Evolutionary conservation across 2,329 filamentous ascomycete genomes (phyloP), one percentile per base, ranked within the genome.

Genomic region (Passalora sequoiae): DNA sequence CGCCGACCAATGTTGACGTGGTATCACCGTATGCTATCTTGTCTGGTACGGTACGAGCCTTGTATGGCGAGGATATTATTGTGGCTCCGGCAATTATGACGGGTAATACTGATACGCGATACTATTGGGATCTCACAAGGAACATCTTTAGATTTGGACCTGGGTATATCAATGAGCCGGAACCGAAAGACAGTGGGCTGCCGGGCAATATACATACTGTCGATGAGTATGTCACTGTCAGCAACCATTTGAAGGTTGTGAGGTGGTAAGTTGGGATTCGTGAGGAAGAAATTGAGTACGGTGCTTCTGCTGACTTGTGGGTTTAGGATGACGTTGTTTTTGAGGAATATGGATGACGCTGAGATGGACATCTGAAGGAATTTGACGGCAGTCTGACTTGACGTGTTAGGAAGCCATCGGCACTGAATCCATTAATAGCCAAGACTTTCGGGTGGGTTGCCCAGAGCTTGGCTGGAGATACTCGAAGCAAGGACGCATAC

Each of bases 331-430:
- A 62, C 54, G 43, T 31, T 61, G 27, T 72, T 68, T 54, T 56
- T 72, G 22, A 60, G 68, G 52, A 70, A 70, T 50, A 62, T 72
- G 58, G 69, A 72, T 53, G 68, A 67, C 49, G 68, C 65, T 8
- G 60, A 65, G 13, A 43, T 71, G 27, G 51, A 46, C 12, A 27
- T 27, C n/a, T n/a, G n/a, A n/a, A n/a, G n/a, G n/a, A n/a, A n/a
- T n/a, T n/a, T n/a, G n/a, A n/a, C n/a, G n/a, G n/a, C n/a, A n/a
- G n/a, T n/a, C n/a, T n/a, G n/a, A n/a, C n/a, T n/a, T n/a, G n/a
- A n/a, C n/a, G n/a, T n/a, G n/a, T n/a, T n/a, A n/a, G n/a, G n/a
- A n/a, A n/a, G n/a, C n/a, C n/a, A n/a, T n/a, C n/a, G n/a, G n/a
- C n/a, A n/a, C n/a, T n/a, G n/a, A n/a, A n/a, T n/a, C n/a, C n/a